phyloP scores from a whole-genome alignment of 768 basidiomycete genomes.

The Boletus sensibilis region DNA sequence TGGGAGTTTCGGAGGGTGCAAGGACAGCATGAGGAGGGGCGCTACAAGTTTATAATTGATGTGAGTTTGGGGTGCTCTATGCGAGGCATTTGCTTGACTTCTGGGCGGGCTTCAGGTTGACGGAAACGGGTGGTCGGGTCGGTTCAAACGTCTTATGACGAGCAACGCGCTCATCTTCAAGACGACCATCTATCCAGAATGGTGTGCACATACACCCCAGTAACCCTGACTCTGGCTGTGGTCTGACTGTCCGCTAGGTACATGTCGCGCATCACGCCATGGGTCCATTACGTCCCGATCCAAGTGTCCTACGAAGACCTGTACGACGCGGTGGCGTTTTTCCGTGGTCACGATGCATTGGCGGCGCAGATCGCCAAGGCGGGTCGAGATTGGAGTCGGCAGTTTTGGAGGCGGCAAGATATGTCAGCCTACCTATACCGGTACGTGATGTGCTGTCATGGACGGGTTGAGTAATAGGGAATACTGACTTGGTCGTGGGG shows the following conservation, averaged over 20 bases:
- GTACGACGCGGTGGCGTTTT: constrained; percentile 71
- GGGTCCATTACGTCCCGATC: constrained; percentile 75
- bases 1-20: constrained; percentile 53
- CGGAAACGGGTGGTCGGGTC: constrained; percentile 68
- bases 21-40: constrained; percentile 46
- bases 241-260: constrained; percentile 39
- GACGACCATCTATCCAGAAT: constrained; percentile 71
- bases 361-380: constrained; percentile 54
- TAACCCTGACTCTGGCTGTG: not conserved
- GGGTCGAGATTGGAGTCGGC: constrained; percentile 56
- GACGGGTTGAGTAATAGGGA: not conserved
- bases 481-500: not conserved
- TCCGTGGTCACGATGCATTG: constrained; percentile 63
- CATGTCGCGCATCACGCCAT: constrained; percentile 56
- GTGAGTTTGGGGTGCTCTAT: constrained; percentile 32
- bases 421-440: constrained; percentile 58
- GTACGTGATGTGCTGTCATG: constrained; percentile 30
- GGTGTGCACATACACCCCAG: constrained; percentile 37
- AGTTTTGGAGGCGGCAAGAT: constrained; percentile 61
- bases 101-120: constrained; percentile 41
- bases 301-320: constrained; percentile 65
- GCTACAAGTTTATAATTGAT: constrained; percentile 61
- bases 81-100: not conserved
- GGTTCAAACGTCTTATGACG: constrained; percentile 64
- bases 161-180: constrained; percentile 66